Evolutionary conservation across 352 stramenopile species (phyloP).

Genomic region (Aphanomyces invadans): DNA sequence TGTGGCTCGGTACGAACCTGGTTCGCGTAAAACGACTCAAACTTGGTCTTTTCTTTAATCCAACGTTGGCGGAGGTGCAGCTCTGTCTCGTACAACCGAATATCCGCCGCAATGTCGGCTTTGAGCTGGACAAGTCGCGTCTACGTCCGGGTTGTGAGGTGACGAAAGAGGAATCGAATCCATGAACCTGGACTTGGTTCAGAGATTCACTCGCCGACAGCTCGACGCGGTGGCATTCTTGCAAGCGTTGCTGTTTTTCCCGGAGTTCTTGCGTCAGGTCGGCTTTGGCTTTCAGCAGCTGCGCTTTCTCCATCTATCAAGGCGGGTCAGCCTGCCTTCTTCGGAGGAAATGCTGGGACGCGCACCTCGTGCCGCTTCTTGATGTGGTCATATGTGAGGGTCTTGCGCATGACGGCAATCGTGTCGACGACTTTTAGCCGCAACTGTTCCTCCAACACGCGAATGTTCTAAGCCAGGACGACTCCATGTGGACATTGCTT

Average conservation of each 20-base stretch:
- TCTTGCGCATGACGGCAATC: constrained; percentile 49
- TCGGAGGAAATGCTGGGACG: neutral
- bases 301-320: constrained; percentile 40
- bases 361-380: constrained; percentile 55
- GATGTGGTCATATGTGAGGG: constrained; percentile 71
- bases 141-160: no score
- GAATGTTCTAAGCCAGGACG: constrained; percentile 57
- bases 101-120: constrained; percentile 49
- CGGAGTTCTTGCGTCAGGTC: constrained; percentile 52
- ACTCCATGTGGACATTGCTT: no score
- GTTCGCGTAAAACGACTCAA: constrained; percentile 78
- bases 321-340: neutral
- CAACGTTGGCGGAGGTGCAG: constrained; percentile 66
- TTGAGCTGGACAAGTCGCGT: constrained; percentile 57
- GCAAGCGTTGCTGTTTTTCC: constrained; percentile 53
- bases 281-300: constrained; percentile 46
- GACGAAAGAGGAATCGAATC: no score
- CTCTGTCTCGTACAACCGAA: constrained; percentile 58
- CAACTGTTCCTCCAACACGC: constrained; percentile 56
- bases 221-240: constrained; percentile 73
- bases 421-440: constrained; percentile 49
- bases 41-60: constrained; percentile 71
- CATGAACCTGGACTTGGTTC: constrained; percentile 46
- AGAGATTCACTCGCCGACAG: constrained; percentile 61
- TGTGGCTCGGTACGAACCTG: no score